These are phyloP conservation scores for Phytophthora rubi DNA, from an alignment of 352 stramenopile species.

Conservation along the genomic window DNA sequence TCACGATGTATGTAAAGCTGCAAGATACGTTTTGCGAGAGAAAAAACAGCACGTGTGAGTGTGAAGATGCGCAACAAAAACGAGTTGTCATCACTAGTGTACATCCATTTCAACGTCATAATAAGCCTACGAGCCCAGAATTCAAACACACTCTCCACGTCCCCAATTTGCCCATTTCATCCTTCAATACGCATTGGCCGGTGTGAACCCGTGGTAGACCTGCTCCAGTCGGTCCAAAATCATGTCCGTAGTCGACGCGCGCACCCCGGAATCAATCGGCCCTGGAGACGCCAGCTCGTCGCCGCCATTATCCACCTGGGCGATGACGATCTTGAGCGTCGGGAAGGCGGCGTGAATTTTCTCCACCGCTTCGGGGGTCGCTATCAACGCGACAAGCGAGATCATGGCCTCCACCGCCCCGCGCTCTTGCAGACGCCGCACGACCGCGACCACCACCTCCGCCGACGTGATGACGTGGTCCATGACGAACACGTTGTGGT, in stretches of 20 bases:
- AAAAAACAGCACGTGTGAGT: neutral
- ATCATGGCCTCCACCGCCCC: conserved; percentile 53
- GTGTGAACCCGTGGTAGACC: conserved; percentile 29
- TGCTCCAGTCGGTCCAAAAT: conserved; percentile 41
- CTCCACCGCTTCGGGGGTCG: conserved; percentile 40
- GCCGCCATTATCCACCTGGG: conserved; percentile 39
- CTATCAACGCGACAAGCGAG: conserved; percentile 52
- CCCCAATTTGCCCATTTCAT: neutral
- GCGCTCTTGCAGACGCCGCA: conserved; percentile 43
- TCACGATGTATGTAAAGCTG: neutral
- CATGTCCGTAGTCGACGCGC: conserved; percentile 30
- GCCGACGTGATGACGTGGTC: conserved; percentile 44
- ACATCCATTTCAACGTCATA: conserved; percentile 6
- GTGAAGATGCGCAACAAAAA: neutral
- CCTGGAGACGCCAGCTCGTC: conserved; percentile 16
- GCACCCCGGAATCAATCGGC: conserved; percentile 1
- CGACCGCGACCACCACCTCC: conserved; percentile 37
- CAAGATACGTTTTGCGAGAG: neutral
- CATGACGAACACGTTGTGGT: conserved; percentile 62
- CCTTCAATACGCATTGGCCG: conserved; percentile 23
- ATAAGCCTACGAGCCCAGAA: conserved; percentile 1
- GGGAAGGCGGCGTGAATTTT: conserved; percentile 46
- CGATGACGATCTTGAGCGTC: conserved; percentile 38
- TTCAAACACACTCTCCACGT: conserved; percentile 3
- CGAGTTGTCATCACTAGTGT: neutral